Base-by-base conservation (phyloP, 73 alveolate genomes). In the Vitrella brassicaformis region DNA sequence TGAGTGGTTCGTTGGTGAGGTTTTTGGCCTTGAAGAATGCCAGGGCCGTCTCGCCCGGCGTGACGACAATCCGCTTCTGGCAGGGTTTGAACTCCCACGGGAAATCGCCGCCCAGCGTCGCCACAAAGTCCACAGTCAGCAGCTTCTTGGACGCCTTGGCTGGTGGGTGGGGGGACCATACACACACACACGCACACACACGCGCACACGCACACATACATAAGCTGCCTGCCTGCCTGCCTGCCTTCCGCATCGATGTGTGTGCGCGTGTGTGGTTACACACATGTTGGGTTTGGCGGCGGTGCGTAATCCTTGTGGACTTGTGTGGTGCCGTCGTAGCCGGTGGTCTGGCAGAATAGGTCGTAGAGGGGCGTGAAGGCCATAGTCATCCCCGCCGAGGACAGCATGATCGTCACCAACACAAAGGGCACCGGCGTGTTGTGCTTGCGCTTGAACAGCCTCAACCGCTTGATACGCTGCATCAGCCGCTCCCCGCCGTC, bases 31-130 rank as follows among this genome's bases (percentile, higher is more conserved):
- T 86, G 79, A 74, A 89, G 69, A 89, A 89, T 0, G 92, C 92
- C 0, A 89, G 86, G 31, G 84, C 84, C 9, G 95, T 86, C 68
- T 89, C 95, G 0, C 95, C 95, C 28, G 92, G 90, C 67, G 79
- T 82, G 0, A 89, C 88, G 30, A 65, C 83, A 19, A 89, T 72
- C 27, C 83, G 4, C 25, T 80, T 47, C 27, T 86, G 79, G 29
- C 47, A 46, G 25, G 95, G 89, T 28, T 84, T 82, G 73, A 89
- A 89, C 19, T 76, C 80, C 92, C 95, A 89, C 28, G 88, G 89
- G 10, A 89, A 39, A 39, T 4, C 4, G 56, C 56, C 56, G 14
- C 4, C 14, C 56, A 14, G 4, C 56, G 56, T 39, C 22, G 56
- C 56, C 4, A 14, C 4, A 14, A 39, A 39, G 22, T 39, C 56